Evolutionary conservation across 345 rosid species (phyloP), one percentile per base, ranked within the genome.

Genomic region (Triadica sebifera): DNA sequence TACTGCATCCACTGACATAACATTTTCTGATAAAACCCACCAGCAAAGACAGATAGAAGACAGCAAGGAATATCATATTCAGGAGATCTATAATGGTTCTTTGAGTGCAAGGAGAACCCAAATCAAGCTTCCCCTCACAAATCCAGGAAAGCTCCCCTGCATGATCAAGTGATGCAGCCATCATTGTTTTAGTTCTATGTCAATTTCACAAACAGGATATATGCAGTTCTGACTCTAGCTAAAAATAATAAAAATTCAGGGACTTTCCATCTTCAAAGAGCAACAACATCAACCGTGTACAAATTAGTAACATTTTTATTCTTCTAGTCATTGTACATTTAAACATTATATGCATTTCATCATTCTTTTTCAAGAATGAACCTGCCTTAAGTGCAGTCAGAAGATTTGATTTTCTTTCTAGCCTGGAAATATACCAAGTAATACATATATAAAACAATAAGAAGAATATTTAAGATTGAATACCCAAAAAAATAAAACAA

Each of bases 31-130:
- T 52, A 60, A 63, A 82, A 15, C 73, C 37, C 55, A 60, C 78
- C 60, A 88, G 22, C 85, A 88, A 81, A 66, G 77, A 75, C 46
- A 86, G 72, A 81, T 72, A 89, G 86, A 94, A 94, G 67, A 82
- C 71, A 73, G 69, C 75, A 41, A 94, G 84, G 66, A 90, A 94
- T 17, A 85, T 29, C 46, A 90, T 69, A 73, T 91, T 87, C 49
- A 85, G 13, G 16, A 73, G 83, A 77, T 89, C 97, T 59, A 90
- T 81, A 53, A 79, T 76, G 34, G 85, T 80, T 74, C 93, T 83
- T 74, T 81, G 92, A 41, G 78, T 78, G 87, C 96, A 88, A 65
- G 74, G 68, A 71, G 93, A 86, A 22, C 79, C 74, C 16, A 72
- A 47, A 25, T 45, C 78, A 57, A 87, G 78, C 34, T 84, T 80